These are phyloP conservation scores for Orbilia javanica DNA, from an alignment of 2,329 filamentous ascomycete species.

Conservation along the genomic window DNA sequence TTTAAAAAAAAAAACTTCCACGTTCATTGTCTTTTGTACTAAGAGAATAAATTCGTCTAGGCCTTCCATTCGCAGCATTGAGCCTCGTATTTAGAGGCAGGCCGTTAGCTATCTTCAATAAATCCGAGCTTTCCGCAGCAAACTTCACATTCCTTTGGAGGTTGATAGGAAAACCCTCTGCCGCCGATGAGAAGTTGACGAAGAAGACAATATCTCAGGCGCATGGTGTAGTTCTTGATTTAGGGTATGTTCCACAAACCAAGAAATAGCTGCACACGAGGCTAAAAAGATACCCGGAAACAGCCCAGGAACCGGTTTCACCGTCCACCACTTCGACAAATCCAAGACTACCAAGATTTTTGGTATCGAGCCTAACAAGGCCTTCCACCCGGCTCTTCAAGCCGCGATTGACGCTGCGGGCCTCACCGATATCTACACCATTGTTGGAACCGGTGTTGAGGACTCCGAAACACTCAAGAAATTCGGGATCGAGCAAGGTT, in stretches of 20 bases:
- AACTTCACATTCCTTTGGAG: constrained; percentile 50
- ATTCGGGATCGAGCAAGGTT: constrained; percentile 66
- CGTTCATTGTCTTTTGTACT: not conserved
- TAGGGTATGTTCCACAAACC: constrained; percentile 63
- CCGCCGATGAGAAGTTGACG: constrained; percentile 18
- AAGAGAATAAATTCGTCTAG: not conserved
- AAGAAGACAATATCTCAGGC: constrained; percentile 63
- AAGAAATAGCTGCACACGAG: not conserved
- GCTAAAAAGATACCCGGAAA: not conserved
- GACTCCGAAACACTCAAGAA: constrained; percentile 65
- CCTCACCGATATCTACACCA: constrained; percentile 68
- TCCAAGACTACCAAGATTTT: constrained; percentile 68
- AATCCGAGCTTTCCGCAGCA: constrained; percentile 28
- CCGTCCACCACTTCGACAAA: constrained; percentile 67
- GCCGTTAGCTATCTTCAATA: constrained; percentile 31
- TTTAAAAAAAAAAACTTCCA: too few relatives aligned
- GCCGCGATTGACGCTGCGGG: constrained; percentile 66
- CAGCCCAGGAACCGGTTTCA: constrained; percentile 69
- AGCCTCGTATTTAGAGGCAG: constrained; percentile 34
- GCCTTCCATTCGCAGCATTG: constrained; percentile 35
- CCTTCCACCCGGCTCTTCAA: constrained; percentile 67
- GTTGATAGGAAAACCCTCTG: constrained; percentile 26
- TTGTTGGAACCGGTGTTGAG: constrained; percentile 69
- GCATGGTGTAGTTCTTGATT: constrained; percentile 67
- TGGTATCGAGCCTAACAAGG: constrained; percentile 70